Evolutionary conservation across 2,329 filamentous ascomycete species (phyloP).

Genomic region (Aureobasidium subglaciale): DNA sequence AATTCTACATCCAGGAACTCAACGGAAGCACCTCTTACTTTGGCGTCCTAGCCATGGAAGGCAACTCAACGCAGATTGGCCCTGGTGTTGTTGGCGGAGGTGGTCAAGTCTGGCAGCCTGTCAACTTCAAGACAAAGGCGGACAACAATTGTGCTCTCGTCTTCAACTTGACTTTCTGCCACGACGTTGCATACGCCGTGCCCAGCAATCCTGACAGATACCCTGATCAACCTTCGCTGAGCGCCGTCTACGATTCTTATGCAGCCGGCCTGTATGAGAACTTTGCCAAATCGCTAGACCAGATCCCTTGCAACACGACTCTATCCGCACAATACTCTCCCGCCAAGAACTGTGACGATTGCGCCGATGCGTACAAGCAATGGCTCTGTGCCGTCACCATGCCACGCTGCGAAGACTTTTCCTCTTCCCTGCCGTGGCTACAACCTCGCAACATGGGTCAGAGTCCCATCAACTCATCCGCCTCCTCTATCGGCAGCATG

Average conservation of each 20-base stretch:
- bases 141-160: constrained; percentile 80
- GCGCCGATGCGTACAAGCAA: constrained; percentile 72
- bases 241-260: constrained; percentile 68
- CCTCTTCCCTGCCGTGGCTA: constrained; percentile 48
- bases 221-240: constrained; percentile 55
- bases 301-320: constrained; percentile 76
- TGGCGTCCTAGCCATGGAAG: constrained; percentile 62
- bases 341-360: constrained; percentile 67
- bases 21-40: constrained; percentile 65
- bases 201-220: constrained; percentile 66
- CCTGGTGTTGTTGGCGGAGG: constrained; percentile 60
- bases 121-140: constrained; percentile 35
- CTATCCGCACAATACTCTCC: constrained; percentile 73
- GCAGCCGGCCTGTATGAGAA: constrained; percentile 63
- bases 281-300: constrained; percentile 74
- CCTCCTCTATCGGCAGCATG: constrained; percentile 2
- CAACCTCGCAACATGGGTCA: constrained; percentile 64
- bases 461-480: constrained; percentile 23
- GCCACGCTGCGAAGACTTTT: constrained; percentile 84
- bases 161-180: constrained; percentile 81
- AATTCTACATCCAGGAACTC: constrained; percentile 76
- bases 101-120: constrained; percentile 64
- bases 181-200: constrained; percentile 82
- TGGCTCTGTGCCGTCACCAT: constrained; percentile 95
- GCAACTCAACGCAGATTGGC: constrained; percentile 47